These are phyloP conservation scores for Bipolaris cookei DNA, from an alignment of 2,329 filamentous ascomycete species.

Conservation along the genomic window DNA sequence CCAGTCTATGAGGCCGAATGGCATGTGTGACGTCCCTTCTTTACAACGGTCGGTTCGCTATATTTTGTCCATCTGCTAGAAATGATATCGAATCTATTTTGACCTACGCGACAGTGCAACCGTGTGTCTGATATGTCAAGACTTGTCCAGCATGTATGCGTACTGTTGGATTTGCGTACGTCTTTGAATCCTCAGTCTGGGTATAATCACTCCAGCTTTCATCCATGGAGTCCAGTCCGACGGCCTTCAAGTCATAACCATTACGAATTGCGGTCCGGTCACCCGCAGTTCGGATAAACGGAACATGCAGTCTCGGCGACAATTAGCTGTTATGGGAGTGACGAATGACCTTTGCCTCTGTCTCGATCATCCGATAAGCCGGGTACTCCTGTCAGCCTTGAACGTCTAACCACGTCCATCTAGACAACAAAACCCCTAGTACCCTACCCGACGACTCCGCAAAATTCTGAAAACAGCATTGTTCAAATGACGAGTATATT, in stretches of 20 bases:
- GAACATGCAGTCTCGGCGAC: background rate
- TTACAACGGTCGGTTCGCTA: background rate
- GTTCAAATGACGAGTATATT: background rate
- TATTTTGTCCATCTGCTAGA: background rate
- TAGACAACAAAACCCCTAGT: background rate
- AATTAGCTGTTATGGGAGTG: no score
- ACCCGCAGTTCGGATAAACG: slow-evolving; percentile 4
- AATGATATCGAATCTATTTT: background rate
- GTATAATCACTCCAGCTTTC: background rate
- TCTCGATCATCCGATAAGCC: slow-evolving; percentile 2
- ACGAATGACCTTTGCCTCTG: no score
- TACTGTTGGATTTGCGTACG: background rate
- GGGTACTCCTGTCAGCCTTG: background rate
- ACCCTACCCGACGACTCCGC: background rate
- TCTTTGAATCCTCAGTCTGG: background rate
- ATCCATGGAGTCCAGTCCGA: background rate
- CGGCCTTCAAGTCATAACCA: slow-evolving; percentile 1
- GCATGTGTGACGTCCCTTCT: slow-evolving; percentile 2
- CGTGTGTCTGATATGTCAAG: background rate
- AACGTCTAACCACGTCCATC: background rate
- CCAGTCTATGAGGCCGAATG: background rate
- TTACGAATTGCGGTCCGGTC: background rate
- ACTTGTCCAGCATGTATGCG: background rate
- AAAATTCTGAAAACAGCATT: background rate
- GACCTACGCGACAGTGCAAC: background rate